Conservation (phyloP, 129 eudicot genomes). For the Escallonia herrerae region DNA sequence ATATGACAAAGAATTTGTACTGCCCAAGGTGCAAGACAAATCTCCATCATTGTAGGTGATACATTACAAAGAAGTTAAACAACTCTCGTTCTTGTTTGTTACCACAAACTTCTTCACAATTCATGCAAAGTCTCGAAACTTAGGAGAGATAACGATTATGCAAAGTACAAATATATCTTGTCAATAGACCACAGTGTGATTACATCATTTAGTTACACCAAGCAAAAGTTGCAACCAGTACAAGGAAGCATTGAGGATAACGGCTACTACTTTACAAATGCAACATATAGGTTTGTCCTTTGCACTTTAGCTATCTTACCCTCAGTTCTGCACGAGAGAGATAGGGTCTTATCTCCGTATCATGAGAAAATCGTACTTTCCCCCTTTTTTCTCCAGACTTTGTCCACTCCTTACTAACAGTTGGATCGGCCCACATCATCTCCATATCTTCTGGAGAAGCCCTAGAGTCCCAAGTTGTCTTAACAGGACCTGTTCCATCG, state of each 20-base stretch:
- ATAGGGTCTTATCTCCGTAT: conserved; percentile 36
- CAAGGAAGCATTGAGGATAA: background rate
- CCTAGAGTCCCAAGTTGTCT: conserved; percentile 57
- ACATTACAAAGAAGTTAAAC: too few species aligned
- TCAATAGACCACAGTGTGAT: too few species aligned
- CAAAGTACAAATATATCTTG: too few species aligned
- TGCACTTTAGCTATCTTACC: conserved; percentile 24
- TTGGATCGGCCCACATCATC: conserved; percentile 44
- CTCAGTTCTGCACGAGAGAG: conserved; percentile 48
- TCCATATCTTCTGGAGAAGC: conserved; percentile 57
- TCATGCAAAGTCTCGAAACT: too few species aligned
- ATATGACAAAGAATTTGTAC: too few species aligned
- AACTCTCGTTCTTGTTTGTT: too few species aligned
- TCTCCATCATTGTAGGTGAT: too few species aligned
- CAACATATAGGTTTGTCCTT: background rate
- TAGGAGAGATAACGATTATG: too few species aligned
- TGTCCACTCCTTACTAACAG: conserved; percentile 48
- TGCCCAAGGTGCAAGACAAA: too few species aligned
- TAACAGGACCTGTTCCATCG: conserved; percentile 17
- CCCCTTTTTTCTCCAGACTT: conserved; percentile 52
- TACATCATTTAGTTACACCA: too few species aligned
- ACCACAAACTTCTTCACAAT: too few species aligned
- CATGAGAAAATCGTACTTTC: conserved; percentile 52
- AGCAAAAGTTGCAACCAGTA: too few species aligned
- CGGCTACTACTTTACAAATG: background rate